phyloP scores from a whole-genome alignment of 2,329 filamentous ascomycete species.

The Pseudopithomyces maydicus region DNA sequence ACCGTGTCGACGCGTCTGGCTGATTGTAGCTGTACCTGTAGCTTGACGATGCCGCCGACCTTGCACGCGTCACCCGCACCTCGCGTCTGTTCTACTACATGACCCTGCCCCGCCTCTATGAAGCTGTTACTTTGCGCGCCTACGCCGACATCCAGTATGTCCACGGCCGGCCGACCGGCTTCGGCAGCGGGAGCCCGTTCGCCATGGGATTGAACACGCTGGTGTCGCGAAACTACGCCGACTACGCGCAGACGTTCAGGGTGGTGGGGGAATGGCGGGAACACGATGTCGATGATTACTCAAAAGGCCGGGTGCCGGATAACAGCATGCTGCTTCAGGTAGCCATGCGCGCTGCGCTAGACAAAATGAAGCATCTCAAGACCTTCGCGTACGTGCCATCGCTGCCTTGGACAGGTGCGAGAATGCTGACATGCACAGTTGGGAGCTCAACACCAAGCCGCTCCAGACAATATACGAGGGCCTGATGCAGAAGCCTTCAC shows the following conservation, averaged over 20 bases:
- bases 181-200: constrained; percentile 67
- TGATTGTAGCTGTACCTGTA: constrained; percentile 31
- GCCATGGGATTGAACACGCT: constrained; percentile 66
- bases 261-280: constrained; percentile 64
- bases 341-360: constrained; percentile 61
- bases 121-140: constrained; percentile 60
- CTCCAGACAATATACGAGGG: constrained; percentile 63
- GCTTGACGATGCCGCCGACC: constrained; percentile 63
- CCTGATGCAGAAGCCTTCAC: constrained; percentile 54
- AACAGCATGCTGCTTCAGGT: constrained; percentile 68
- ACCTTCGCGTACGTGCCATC: constrained; percentile 54
- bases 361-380: constrained; percentile 62
- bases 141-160: constrained; percentile 64
- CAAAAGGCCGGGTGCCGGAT: constrained; percentile 65
- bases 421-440: constrained; percentile 47
- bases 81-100: constrained; percentile 69
- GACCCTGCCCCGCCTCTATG: constrained; percentile 65
- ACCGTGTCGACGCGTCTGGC: constrained; percentile 12
- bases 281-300: constrained; percentile 61
- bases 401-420: not conserved
- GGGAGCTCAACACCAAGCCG: constrained; percentile 66
- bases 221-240: constrained; percentile 60
- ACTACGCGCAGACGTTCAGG: constrained; percentile 58
- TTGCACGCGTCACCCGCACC: constrained; percentile 64
- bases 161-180: constrained; percentile 63